A percentile compares a stretch with the other conserved stretches of the same genome.
These are phyloP conservation scores for Geopyxis carbonaria DNA, from an alignment of 495 filamentous ascomycete species.

Conservation along the genomic window DNA sequence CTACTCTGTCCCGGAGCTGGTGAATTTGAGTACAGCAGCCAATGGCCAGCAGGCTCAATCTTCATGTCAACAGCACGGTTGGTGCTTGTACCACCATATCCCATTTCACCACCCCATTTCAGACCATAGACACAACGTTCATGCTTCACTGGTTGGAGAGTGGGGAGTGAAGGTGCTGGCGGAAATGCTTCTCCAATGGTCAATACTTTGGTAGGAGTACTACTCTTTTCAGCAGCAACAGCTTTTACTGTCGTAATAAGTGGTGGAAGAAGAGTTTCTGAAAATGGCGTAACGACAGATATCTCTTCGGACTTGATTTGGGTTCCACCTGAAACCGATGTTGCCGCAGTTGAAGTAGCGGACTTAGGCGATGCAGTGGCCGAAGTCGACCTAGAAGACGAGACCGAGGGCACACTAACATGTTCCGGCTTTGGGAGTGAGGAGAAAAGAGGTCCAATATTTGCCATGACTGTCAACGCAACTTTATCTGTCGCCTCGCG, in stretches of 20 bases:
- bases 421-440: constrained; percentile 18
- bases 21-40: constrained; percentile 33
- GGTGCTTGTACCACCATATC: constrained; percentile 13
- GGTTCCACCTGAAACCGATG: constrained; percentile 5
- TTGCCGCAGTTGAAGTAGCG: constrained; percentile 17
- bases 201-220: constrained; percentile 19
- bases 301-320: constrained; percentile 1
- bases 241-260: constrained; percentile 22
- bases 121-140: constrained; percentile 12
- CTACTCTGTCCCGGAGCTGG: constrained; percentile 5
- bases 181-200: constrained; percentile 51
- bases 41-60: constrained; percentile 29
- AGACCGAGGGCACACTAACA: constrained; percentile 4
- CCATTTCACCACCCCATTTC: constrained; percentile 20
- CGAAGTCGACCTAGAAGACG: constrained; percentile 16
- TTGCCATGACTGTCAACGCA: constrained; percentile 23
- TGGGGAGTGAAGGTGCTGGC: constrained; percentile 29
- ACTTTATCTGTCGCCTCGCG: constrained; percentile 12
- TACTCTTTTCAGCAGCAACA: constrained; percentile 9
- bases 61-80: constrained; percentile 7
- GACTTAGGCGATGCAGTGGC: constrained; percentile 10
- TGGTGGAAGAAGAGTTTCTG: constrained; percentile 16
- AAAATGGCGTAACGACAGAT: constrained; percentile 15
- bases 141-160: constrained; percentile 1
- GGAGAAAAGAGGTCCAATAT: constrained; percentile 21